Evolutionary conservation across 2,329 filamentous ascomycete genomes (phyloP).

Genomic region (Curvularia sp.): DNA sequence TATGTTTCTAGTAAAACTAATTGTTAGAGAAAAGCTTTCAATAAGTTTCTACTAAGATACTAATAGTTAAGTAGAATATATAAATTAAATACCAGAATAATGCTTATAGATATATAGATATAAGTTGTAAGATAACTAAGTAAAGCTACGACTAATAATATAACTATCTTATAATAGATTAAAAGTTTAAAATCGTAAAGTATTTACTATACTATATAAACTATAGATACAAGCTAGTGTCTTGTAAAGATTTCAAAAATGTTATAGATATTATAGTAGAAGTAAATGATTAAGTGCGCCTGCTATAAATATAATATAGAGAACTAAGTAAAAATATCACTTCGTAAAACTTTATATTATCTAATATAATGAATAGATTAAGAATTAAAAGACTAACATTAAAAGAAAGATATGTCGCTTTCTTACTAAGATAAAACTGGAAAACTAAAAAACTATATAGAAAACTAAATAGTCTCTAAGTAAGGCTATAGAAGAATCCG

Average conservation of each 20-base stretch:
- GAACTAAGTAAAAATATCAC: not conserved
- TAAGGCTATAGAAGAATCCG: not conserved
- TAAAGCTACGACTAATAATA: not conserved
- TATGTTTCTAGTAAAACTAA: no score
- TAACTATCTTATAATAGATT: not conserved
- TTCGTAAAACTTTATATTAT: not conserved
- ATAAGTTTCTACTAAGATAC: no score
- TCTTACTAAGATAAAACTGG: not conserved
- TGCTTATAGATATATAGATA: not conserved
- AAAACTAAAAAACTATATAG: not conserved
- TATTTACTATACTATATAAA: no score
- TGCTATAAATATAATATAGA: not conserved
- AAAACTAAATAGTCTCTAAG: not conserved
- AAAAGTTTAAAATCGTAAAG: not conserved
- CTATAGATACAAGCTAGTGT: no score
- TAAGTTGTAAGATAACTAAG: not conserved
- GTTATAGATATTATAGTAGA: not conserved
- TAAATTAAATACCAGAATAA: no score
- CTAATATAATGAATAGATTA: not conserved
- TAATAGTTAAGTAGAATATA: no score
- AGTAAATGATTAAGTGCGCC: not conserved
- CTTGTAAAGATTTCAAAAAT: not conserved
- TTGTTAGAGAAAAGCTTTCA: not conserved
- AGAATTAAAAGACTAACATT: not conserved
- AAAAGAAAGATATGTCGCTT: not conserved